These are phyloP conservation scores for Vigna unguiculata DNA, from an alignment of 306 rosid genomes.

Conservation along the genomic window DNA sequence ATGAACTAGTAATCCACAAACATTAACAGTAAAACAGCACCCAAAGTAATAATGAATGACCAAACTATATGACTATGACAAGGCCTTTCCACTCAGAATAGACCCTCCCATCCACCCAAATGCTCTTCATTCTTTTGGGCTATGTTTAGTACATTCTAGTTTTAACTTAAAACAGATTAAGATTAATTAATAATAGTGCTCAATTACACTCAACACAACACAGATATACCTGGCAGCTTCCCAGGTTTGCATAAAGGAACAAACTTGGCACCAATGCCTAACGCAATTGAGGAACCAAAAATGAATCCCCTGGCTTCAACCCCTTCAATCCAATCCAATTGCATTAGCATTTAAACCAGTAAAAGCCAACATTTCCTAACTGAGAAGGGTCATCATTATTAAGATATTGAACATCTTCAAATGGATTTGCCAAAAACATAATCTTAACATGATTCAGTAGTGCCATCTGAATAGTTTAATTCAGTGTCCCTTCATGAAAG, in stretches of 20 bases:
- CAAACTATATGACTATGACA: constrained; percentile 12
- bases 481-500: not conserved
- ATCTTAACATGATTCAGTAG: not conserved
- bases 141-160: not conserved
- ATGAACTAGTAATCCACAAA: not conserved
- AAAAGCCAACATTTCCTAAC: not conserved
- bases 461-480: not conserved
- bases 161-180: constrained; percentile 5
- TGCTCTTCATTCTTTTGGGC: not conserved
- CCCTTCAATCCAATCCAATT: constrained; percentile 53
- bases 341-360: constrained; percentile 31
- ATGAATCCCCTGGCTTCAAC: constrained; percentile 93
- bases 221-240: constrained; percentile 15
- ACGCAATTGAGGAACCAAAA: constrained; percentile 86
- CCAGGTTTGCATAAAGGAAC: constrained; percentile 60
- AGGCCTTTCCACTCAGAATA: constrained; percentile 12
- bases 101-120: constrained; percentile 1
- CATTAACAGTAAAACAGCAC: constrained; percentile 3
- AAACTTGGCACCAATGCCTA: constrained; percentile 87
- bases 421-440: not conserved
- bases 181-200: not conserved
- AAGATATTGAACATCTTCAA: not conserved
- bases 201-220: not conserved
- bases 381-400: not conserved
- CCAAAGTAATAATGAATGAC: not conserved